Percentiles rank a stretch among this genome's conserved stretches.
Conservation (phyloP, 768 basidiomycete genomes). For the Chalciporus chontae region DNA sequence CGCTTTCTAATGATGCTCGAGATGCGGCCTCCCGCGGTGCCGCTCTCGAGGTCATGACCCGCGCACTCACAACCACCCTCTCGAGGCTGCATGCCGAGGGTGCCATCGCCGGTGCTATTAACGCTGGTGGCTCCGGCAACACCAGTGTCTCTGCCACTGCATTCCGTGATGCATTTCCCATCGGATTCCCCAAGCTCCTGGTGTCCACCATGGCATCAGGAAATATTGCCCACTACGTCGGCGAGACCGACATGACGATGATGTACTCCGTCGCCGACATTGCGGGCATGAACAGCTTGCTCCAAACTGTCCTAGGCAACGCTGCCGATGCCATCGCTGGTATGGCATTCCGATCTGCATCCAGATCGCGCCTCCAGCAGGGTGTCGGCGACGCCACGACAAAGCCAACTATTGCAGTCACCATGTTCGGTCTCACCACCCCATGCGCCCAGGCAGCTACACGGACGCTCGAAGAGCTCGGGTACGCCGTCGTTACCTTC, state of each 20-base stretch:
- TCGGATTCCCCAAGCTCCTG: conserved; percentile 30
- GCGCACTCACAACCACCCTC: conserved; percentile 17
- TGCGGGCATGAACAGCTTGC: conserved; percentile 26
- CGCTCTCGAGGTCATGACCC: conserved; percentile 17
- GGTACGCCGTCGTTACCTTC: conserved; percentile 23
- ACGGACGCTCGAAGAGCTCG: conserved; percentile 19
- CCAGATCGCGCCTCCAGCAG: not conserved
- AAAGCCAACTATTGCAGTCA: conserved; percentile 14
- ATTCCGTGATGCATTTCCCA: conserved; percentile 20
- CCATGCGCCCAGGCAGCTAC: conserved; percentile 21
- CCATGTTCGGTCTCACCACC: conserved; percentile 30
- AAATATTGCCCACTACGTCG: conserved; percentile 24
- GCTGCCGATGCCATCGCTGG: conserved; percentile 27
- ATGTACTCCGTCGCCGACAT: conserved; percentile 32
- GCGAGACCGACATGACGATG: conserved; percentile 31
- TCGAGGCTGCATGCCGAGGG: conserved; percentile 8
- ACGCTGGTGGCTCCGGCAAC: conserved; percentile 25
- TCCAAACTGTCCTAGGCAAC: conserved; percentile 22
- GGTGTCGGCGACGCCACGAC: not conserved
- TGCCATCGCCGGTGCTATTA: conserved; percentile 19
- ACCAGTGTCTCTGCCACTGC: conserved; percentile 22
- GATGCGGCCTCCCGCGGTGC: conserved; percentile 8
- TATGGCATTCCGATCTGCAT: conserved; percentile 14
- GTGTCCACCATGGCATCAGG: conserved; percentile 33
- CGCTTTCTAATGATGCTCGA: not conserved